Percentiles rank a stretch among this genome's conserved stretches.
phyloP scores from a whole-genome alignment of 1,284 basidiomycete species.

The Cryptococcus sp. region DNA sequence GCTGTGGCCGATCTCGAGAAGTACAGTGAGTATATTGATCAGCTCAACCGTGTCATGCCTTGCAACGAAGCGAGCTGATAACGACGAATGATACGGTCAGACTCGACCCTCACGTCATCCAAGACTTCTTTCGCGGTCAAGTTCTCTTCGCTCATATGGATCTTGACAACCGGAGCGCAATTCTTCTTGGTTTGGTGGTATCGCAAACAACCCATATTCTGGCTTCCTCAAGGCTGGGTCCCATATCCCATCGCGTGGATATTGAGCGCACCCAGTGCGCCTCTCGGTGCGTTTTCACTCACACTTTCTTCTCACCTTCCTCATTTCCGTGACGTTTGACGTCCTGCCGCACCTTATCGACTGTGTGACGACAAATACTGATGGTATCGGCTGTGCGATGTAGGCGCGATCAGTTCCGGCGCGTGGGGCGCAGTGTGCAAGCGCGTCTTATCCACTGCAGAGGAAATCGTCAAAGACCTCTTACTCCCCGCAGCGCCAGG shows the following conservation, averaged over 20 bases:
- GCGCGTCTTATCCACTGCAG: conserved; percentile 69
- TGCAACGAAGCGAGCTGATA: too few species aligned
- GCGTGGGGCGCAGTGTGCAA: conserved; percentile 89
- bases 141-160: conserved; percentile 75
- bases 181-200: conserved; percentile 86
- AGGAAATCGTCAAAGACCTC: conserved; percentile 66
- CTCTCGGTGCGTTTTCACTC: conserved; percentile 35
- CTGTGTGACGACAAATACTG: background rate
- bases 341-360: too few species aligned
- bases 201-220: conserved; percentile 83
- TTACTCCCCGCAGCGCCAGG: conserved; percentile 15
- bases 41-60: too few species aligned
- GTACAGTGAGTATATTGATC: conserved; percentile 84
- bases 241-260: conserved; percentile 75
- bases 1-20: conserved; percentile 90
- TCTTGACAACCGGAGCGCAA: conserved; percentile 78
- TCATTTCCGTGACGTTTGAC: too few species aligned
- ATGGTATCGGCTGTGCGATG: background rate
- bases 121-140: conserved; percentile 69
- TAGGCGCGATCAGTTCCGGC: conserved; percentile 82
- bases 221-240: conserved; percentile 83
- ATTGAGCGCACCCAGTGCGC: conserved; percentile 57
- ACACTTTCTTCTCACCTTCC: background rate
- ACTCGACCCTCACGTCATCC: conserved; percentile 66
- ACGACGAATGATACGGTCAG: conserved; percentile 61